Evolutionary conservation across 768 basidiomycete genomes (phyloP).

Genomic region (Suillus alpinus): DNA sequence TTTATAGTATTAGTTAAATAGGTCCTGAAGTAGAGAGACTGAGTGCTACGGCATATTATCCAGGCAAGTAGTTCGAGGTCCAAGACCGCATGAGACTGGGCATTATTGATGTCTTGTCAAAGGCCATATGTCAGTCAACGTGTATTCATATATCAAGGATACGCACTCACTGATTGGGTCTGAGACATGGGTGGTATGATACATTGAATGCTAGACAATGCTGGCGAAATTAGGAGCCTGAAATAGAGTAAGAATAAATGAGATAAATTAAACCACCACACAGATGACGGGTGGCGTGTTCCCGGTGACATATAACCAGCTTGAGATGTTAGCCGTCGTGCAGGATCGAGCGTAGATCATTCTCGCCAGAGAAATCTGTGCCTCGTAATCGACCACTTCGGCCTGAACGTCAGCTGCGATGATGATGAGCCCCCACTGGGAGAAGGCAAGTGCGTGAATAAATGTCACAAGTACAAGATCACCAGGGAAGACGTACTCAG

Average conservation of each 20-base stretch:
- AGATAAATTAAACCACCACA: neutral
- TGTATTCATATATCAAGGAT: neutral
- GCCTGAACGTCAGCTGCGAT: neutral
- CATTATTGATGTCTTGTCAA: neutral
- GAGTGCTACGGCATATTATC: neutral
- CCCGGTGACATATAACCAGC: neutral
- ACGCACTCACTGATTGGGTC: neutral
- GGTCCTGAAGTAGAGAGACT: neutral
- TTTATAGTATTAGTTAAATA: neutral
- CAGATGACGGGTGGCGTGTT: neutral
- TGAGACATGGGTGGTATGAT: neutral
- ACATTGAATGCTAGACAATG: neutral
- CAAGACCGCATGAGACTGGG: neutral
- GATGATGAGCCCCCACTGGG: neutral
- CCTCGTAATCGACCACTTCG: neutral
- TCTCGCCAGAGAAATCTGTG: neutral
- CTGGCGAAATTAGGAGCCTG: neutral
- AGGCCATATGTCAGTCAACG: neutral
- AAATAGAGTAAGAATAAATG: constrained; percentile 1
- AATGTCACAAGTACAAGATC: no score
- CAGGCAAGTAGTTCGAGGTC: neutral
- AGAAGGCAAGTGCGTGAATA: no score
- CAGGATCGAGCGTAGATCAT: neutral
- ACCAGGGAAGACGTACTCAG: constrained; percentile 5
- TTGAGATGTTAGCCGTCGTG: neutral